Evolutionary conservation across 805 yeast genomes (phyloP).

Genomic region (Yarrowia sp.): DNA sequence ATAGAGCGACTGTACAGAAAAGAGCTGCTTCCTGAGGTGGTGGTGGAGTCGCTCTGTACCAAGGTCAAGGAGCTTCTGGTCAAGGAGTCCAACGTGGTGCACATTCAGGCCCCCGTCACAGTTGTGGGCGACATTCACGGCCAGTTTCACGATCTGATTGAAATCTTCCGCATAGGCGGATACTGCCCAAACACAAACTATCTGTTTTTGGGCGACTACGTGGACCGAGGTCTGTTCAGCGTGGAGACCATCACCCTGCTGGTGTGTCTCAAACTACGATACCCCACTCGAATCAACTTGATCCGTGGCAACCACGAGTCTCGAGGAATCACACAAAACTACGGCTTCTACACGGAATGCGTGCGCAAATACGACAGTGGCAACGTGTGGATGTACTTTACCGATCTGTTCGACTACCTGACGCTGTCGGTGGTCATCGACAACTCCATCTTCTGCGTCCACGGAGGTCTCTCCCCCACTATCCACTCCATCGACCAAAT

Average conservation of each 20-base stretch:
- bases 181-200: conserved; percentile 92
- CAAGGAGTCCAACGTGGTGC: conserved; percentile 84
- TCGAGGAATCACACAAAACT: conserved; percentile 94
- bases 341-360: conserved; percentile 96
- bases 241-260: conserved; percentile 90
- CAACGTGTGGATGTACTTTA: conserved; percentile 85
- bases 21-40: conserved; percentile 72
- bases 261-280: conserved; percentile 82
- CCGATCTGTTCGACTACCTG: conserved; percentile 91
- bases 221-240: conserved; percentile 92
- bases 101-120: conserved; percentile 84
- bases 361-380: conserved; percentile 82
- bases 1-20: conserved; percentile 69
- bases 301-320: conserved; percentile 97
- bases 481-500: conserved; percentile 94
- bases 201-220: conserved; percentile 92
- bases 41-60: conserved; percentile 74
- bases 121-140: conserved; percentile 98
- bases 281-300: conserved; percentile 81
- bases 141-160: conserved; percentile 91
- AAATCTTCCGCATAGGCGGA: conserved; percentile 93
- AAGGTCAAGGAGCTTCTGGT: conserved; percentile 82
- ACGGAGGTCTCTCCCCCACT: conserved; percentile 95
- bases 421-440: conserved; percentile 90
- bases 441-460: conserved; percentile 89